Base-by-base conservation (phyloP, 2,329 filamentous ascomycete genomes). In the Thelonectria discophora region DNA sequence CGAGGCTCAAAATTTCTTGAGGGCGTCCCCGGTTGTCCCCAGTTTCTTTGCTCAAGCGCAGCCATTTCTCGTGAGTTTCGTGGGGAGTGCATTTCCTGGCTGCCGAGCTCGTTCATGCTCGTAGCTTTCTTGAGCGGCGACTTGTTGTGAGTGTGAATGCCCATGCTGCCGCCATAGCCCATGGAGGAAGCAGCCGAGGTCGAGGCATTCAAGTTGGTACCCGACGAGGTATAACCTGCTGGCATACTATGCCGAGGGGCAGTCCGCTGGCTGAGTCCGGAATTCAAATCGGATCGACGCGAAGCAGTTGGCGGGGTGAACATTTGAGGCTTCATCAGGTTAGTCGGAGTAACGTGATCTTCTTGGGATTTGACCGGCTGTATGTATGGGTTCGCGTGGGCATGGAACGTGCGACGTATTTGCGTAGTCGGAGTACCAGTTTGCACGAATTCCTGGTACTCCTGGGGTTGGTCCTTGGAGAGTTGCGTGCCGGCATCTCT, bases 121-220 rank as follows among this genome's bases (percentile, higher is more conserved):
- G 81, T 81, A 2, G 91, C 84, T 75, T 97, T 97, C 70, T 93
- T 90, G 12, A 98, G 77, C 0, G 94, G 94, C 11, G 92, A 97
- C 42, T 89, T 90, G 6, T 88, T 88, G 74, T 97, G 92, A 6
- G 85, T 90, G 75, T 89, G 93, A 1, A 96, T 84, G 13, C 94
- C 93, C 51, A 97, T 80, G 73, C 85, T 94, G 2, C 94, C 93
- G 15, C 93, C 93, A 73, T 79, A 80, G 60, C 71, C 74, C 5
- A 69, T 55, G 8, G 64, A 73, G 1, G 73, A 59, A 50, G 65
- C 68, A 5, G 70, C 58, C 17, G 74, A 60, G 21, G 66, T 66
- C 15, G 66, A 40, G 24, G 30, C 64, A 42, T 54, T 56, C 5
- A 27, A 51, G 20, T 71, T 68, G 9, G 72, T 72, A 18, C 72